phyloP scores from a whole-genome alignment of 495 filamentous ascomycete genomes.

The Hypoxylon fuscum region DNA sequence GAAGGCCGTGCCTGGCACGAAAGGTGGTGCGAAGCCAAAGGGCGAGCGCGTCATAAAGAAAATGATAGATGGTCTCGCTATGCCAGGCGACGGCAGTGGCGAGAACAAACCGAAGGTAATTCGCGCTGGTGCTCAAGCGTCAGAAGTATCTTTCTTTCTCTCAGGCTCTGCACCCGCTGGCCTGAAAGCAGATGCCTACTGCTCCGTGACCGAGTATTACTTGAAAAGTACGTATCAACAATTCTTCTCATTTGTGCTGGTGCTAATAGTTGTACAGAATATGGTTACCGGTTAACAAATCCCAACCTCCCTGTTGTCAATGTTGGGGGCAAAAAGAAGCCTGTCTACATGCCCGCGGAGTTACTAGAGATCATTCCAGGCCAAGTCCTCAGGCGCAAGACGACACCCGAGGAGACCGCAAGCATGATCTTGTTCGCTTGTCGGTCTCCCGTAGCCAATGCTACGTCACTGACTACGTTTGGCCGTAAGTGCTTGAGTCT shows the following conservation, averaged over 20 bases:
- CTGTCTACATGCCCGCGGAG: slow-evolving; percentile 74
- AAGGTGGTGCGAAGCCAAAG: slow-evolving; percentile 31
- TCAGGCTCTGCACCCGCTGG: slow-evolving; percentile 32
- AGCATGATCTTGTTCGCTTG: slow-evolving; percentile 77
- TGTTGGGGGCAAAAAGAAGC: slow-evolving; percentile 64
- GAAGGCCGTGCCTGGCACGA: slow-evolving; percentile 60
- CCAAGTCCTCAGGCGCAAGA: slow-evolving; percentile 66
- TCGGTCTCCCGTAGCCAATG: slow-evolving; percentile 70
- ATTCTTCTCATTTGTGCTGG: neutral
- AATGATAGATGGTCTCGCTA: slow-evolving; percentile 19
- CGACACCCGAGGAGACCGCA: slow-evolving; percentile 64
- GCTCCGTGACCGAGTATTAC: slow-evolving; percentile 49
- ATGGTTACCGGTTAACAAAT: slow-evolving; percentile 42
- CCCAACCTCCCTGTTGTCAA: slow-evolving; percentile 72
- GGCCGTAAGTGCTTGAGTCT: slow-evolving; percentile 56
- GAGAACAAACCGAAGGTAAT: slow-evolving; percentile 47
- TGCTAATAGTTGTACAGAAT: slow-evolving; percentile 44
- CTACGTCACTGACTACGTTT: slow-evolving; percentile 66
- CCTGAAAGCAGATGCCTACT: slow-evolving; percentile 34
- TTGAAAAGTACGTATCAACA: slow-evolving; percentile 37
- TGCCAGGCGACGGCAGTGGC: slow-evolving; percentile 16
- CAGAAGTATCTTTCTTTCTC: slow-evolving; percentile 59
- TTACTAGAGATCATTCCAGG: slow-evolving; percentile 70
- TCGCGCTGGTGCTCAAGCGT: slow-evolving; percentile 52
- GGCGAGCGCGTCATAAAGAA: slow-evolving; percentile 5